Conservation (phyloP, 345 rosid species). For the Brassica juncea region DNA sequence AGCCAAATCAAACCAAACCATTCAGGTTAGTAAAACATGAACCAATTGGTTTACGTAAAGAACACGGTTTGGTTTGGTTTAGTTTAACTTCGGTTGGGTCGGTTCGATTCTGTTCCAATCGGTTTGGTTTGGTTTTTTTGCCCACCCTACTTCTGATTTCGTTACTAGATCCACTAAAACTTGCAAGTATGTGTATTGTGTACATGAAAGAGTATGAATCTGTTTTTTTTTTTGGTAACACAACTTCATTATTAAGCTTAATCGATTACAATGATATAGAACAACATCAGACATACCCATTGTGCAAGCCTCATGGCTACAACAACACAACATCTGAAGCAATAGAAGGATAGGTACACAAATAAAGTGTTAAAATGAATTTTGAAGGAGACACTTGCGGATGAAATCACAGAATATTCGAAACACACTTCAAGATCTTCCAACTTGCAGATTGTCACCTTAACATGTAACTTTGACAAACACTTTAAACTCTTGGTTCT, state of each 20-base stretch:
- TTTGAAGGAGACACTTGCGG: background rate
- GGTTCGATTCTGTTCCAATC: too few relatives aligned
- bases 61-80: too few relatives aligned
- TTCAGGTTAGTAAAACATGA: too few relatives aligned
- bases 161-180: conserved; percentile 11
- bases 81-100: too few relatives aligned
- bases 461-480: background rate
- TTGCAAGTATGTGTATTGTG: background rate
- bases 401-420: background rate
- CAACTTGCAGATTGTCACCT: background rate
- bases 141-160: background rate
- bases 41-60: too few relatives aligned
- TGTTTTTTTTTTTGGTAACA: background rate
- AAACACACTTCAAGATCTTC: background rate
- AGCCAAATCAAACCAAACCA: too few relatives aligned
- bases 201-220: background rate
- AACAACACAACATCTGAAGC: background rate
- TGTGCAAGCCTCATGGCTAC: background rate
- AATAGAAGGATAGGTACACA: background rate
- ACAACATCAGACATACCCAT: background rate
- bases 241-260: background rate
- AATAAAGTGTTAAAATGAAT: background rate
- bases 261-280: background rate
- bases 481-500: background rate
- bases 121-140: too few relatives aligned